A percentile compares a stretch with the other conserved stretches of the same genome.
Evolutionary conservation across 495 filamentous ascomycete species (phyloP).

Genomic region (Tetracladium setigerum): DNA sequence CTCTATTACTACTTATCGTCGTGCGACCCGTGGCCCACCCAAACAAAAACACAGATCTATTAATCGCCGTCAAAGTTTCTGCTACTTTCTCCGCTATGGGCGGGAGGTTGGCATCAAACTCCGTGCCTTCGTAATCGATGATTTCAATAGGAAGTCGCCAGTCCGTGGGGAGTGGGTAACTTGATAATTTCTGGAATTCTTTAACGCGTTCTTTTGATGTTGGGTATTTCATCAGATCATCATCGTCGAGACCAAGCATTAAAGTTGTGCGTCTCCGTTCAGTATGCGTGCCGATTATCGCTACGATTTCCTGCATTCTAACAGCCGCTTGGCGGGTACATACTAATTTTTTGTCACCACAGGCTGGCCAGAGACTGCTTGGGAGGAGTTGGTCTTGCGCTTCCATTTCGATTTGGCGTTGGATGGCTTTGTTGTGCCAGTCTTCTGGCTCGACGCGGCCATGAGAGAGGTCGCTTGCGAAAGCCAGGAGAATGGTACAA

Average conservation of each 20-base stretch:
- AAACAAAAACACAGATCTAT: constrained; percentile 60
- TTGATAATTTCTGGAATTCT: constrained; percentile 22
- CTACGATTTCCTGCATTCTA: constrained; percentile 60
- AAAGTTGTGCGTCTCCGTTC: constrained; percentile 51
- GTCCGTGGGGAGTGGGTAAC: constrained; percentile 17
- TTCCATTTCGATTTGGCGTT: constrained; percentile 60
- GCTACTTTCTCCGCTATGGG: constrained; percentile 23
- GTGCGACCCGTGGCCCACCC: constrained; percentile 54
- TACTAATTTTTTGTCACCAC: constrained; percentile 44
- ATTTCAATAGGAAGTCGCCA: constrained; percentile 25
- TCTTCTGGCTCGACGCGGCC: constrained; percentile 33
- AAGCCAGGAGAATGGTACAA: constrained; percentile 64
- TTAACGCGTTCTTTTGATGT: constrained; percentile 2
- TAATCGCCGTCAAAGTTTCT: constrained; percentile 48
- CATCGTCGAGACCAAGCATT: constrained; percentile 30
- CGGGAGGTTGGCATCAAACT: constrained; percentile 8
- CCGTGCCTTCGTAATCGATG: constrained; percentile 15
- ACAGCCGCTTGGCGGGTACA: constrained; percentile 55
- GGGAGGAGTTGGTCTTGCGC: constrained; percentile 50
- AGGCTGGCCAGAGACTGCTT: constrained; percentile 55
- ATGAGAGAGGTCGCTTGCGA: constrained; percentile 67
- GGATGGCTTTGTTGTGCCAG: constrained; percentile 47
- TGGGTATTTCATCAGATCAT: neutral
- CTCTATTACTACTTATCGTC: constrained; percentile 63
- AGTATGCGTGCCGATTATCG: constrained; percentile 54